Percentiles rank a stretch among this genome's conserved stretches.
phyloP scores from a whole-genome alignment of 192 early-diverging fungal species.

The Coemansia asiatica region DNA sequence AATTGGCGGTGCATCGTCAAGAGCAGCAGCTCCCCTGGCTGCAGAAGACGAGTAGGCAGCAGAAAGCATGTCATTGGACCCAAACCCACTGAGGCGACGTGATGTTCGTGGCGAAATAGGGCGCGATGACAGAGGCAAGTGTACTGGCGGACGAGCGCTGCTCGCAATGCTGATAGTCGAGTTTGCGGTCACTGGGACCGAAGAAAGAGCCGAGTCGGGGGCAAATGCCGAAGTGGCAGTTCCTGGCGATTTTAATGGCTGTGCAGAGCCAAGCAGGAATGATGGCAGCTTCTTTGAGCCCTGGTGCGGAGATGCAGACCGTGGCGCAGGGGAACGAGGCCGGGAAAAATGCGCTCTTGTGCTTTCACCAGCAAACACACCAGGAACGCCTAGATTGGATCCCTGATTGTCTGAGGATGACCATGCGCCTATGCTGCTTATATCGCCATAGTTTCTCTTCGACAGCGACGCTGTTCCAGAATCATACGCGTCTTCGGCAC shows the following conservation, averaged over 20 bases:
- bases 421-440: slow-evolving; percentile 43
- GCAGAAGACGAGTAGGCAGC: slow-evolving; percentile 33
- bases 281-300: slow-evolving; percentile 45
- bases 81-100: slow-evolving; percentile 51
- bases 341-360: slow-evolving; percentile 30
- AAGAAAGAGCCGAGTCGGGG: slow-evolving; percentile 11
- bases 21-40: slow-evolving; percentile 17
- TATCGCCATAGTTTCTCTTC: slow-evolving; percentile 1
- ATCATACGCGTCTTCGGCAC: background rate
- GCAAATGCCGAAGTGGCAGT: slow-evolving; percentile 7
- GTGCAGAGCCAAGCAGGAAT: slow-evolving; percentile 43
- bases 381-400: background rate
- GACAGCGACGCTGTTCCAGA: background rate
- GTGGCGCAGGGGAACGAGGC: slow-evolving; percentile 42
- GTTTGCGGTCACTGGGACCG: slow-evolving; percentile 15
- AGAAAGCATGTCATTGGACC: slow-evolving; percentile 56
- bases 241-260: slow-evolving; percentile 27
- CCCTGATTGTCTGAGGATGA: slow-evolving; percentile 8
- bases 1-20: slow-evolving; percentile 50
- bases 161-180: slow-evolving; percentile 2
- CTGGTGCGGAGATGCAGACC: slow-evolving; percentile 48
- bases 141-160: slow-evolving; percentile 9
- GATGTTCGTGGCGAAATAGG: slow-evolving; percentile 39
- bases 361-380: slow-evolving; percentile 1
- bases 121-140: slow-evolving; percentile 22